Evolutionary conservation across 2,329 filamentous ascomycete genomes (phyloP).

Genomic region (Tricladium varicosporioides): DNA sequence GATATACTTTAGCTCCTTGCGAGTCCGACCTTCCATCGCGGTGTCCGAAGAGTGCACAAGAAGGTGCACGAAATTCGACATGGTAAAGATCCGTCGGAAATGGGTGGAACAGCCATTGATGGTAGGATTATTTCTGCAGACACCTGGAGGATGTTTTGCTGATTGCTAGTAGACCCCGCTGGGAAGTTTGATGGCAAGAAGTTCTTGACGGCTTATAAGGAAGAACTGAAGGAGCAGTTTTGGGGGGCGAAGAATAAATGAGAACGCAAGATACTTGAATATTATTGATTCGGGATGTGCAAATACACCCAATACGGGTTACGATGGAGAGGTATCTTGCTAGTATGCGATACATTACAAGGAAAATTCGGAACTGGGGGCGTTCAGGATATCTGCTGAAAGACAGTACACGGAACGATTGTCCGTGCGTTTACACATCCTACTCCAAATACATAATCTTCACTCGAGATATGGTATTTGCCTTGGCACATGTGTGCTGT

Average conservation of each 20-base stretch:
- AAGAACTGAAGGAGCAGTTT: constrained; percentile 51
- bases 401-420: too few relatives aligned
- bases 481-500: too few relatives aligned
- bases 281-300: neutral
- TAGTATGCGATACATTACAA: neutral
- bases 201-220: constrained; percentile 49
- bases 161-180: constrained; percentile 14
- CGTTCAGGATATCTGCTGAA: too few relatives aligned
- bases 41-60: constrained; percentile 47
- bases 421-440: too few relatives aligned
- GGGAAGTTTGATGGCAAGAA: constrained; percentile 17
- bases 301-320: neutral
- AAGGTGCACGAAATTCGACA: constrained; percentile 38
- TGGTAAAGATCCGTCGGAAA: constrained; percentile 47
- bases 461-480: too few relatives aligned
- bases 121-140: constrained; percentile 19
- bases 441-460: too few relatives aligned
- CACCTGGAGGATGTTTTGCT: neutral
- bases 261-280: neutral
- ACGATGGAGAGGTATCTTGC: neutral
- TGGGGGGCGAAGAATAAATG: constrained; percentile 29
- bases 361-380: too few relatives aligned
- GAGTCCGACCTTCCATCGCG: constrained; percentile 53
- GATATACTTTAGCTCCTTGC: constrained; percentile 44
- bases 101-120: constrained; percentile 47